Evolutionary conservation across 148 eudicot species (phyloP), one percentile per base, ranked within the genome.

Genomic region (Rhododendron henanense): DNA sequence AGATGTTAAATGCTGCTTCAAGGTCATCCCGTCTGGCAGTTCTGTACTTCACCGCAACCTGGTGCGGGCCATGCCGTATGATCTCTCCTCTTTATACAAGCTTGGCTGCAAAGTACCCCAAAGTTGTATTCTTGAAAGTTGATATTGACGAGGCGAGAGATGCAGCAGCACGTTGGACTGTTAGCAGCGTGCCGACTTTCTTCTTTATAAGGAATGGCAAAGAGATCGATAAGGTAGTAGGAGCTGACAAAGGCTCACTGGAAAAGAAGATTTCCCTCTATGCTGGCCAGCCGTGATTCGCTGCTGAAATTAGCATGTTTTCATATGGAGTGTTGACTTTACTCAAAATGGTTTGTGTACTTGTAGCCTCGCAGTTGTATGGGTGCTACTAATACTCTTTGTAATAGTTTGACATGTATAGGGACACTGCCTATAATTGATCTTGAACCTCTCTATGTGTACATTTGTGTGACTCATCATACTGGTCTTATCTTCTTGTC

Each of bases 1-100:
- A 81, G 11, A 92, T 87, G 86, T 63, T 93, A 83, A 87, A 86
- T 48, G 93, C 94, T 75, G 93, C 94, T 81, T 65, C 88, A 44
- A 92, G 71, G 50, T 25, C 90, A 77, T 83, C 88, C 48, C 92
- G 93, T 31, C 91, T 94, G 51, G 88, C 90, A 3, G 83, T 94
- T 85, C 79, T 92, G 59, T 94, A 94, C 88, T 94, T 94, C 91
- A 94, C 96, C 7, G 94, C 96, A 83, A 90, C 92, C 75, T 94
- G 96, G 96, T 94, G 96, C 78, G 96, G 96, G 4, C 96, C 96
- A 31, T 94, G 96, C 85, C 93, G 94, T 57, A 63, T 45, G 83
- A 89, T 94, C 48, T 86, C 94, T 65, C 96, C 96, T 7, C 81
- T 90, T 31, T 94, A 85, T 78, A 85, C 90, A 65, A 91, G 77